A percentile compares a stretch with the other conserved stretches of the same genome.
Evolutionary conservation across 2,329 filamentous ascomycete genomes (phyloP).

Genomic region (Venturia pyrina): DNA sequence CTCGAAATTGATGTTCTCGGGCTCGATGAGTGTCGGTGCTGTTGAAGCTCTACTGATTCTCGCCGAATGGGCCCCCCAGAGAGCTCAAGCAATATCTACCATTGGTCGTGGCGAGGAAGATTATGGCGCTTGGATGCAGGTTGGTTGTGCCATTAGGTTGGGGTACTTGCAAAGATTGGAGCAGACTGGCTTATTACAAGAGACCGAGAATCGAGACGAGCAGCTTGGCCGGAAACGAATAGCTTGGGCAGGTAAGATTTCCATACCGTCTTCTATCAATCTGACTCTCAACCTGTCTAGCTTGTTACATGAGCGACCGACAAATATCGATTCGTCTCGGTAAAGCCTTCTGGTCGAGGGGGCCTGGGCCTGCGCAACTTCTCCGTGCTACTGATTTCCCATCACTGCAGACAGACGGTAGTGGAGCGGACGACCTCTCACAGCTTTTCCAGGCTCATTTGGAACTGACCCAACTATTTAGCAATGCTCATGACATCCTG

Average conservation of each 20-base stretch:
- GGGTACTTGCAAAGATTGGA: constrained; percentile 63
- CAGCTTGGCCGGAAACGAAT: constrained; percentile 53
- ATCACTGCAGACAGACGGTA: constrained; percentile 47
- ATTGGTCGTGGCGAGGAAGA: constrained; percentile 66
- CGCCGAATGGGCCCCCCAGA: constrained; percentile 57
- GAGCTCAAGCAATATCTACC: constrained; percentile 35
- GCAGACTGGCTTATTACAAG: constrained; percentile 54
- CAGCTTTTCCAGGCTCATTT: constrained; percentile 61
- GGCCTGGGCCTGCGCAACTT: constrained; percentile 56
- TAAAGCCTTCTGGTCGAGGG: constrained; percentile 64
- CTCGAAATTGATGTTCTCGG: constrained; percentile 55
- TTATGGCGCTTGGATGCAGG: constrained; percentile 67
- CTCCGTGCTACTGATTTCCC: constrained; percentile 58
- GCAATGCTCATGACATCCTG: constrained; percentile 63
- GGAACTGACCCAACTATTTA: constrained; percentile 62
- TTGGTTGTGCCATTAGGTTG: constrained; percentile 58
- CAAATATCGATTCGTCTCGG: constrained; percentile 62
- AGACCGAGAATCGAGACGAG: constrained; percentile 48
- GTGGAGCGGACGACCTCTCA: constrained; percentile 56
- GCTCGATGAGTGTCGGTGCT: constrained; percentile 57
- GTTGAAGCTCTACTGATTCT: constrained; percentile 61
- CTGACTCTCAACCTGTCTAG: constrained; percentile 17
- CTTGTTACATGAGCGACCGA: constrained; percentile 57
- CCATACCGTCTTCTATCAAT: constrained; percentile 17
- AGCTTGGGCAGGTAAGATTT: constrained; percentile 50